A percentile compares a stretch with the other conserved stretches of the same genome.
Evolutionary conservation across 345 rosid genomes (phyloP).

Genomic region (Excoecaria cochinchinensis): DNA sequence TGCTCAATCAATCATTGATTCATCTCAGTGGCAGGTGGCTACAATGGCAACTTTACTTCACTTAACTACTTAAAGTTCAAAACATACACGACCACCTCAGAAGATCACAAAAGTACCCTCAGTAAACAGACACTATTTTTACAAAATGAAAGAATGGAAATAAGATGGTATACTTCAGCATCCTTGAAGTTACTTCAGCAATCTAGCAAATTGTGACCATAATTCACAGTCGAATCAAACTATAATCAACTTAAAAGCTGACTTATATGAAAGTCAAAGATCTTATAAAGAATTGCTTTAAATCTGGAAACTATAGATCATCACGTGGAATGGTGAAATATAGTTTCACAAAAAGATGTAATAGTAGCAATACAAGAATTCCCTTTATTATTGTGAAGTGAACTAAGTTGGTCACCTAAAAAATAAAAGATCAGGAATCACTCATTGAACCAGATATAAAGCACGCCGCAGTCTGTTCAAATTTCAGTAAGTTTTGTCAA

Average conservation of each 20-base stretch:
- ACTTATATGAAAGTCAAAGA: too few relatives aligned
- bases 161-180: background rate
- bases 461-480: background rate
- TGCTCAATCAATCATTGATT: background rate
- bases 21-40: background rate
- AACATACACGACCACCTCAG: background rate
- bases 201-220: too few relatives aligned
- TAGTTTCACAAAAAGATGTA: background rate
- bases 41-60: background rate
- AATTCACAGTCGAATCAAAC: too few relatives aligned
- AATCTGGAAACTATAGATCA: too few relatives aligned
- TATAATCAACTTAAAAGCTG: too few relatives aligned
- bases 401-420: background rate
- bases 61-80: background rate
- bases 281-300: too few relatives aligned
- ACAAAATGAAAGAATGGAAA: background rate
- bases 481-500: background rate
- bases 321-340: too few relatives aligned
- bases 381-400: background rate
- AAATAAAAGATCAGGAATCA: background rate
- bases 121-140: background rate
- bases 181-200: background rate
- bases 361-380: background rate
- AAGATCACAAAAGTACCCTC: background rate
- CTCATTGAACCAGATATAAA: background rate